Percentiles rank a stretch among this genome's conserved stretches.
phyloP scores from a whole-genome alignment of 495 filamentous ascomycete species.

The Neurospora sp. region DNA sequence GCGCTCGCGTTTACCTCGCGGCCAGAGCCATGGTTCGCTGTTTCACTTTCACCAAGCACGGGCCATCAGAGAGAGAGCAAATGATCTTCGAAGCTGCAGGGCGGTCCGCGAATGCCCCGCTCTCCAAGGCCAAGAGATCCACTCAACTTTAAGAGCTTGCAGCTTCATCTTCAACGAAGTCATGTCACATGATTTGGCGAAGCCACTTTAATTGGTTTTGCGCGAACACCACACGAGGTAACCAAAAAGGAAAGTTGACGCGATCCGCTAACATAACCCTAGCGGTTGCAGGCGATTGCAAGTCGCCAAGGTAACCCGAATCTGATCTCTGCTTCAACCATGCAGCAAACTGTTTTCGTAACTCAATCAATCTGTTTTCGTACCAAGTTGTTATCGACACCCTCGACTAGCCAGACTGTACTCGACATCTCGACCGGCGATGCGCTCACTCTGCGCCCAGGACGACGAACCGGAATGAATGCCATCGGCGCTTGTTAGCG shows the following conservation, averaged over 20 bases:
- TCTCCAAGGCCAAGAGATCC: not conserved
- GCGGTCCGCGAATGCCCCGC: not conserved
- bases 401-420: not conserved
- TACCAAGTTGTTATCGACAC: not conserved
- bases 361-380: not conserved
- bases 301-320: not conserved
- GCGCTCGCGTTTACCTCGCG: not conserved
- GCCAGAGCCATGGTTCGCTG: not conserved
- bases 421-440: not conserved
- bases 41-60: not conserved
- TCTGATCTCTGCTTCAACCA: not conserved
- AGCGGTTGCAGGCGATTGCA: not conserved
- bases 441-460: not conserved
- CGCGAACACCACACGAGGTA: not conserved
- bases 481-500: not conserved
- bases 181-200: conserved; percentile 19
- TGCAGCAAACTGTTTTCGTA: not conserved
- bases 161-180: not conserved
- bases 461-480: not conserved
- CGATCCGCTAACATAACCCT: not conserved
- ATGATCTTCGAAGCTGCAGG: not conserved
- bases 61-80: not conserved
- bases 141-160: not conserved
- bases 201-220: conserved; percentile 12
- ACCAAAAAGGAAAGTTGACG: not conserved